Evolutionary conservation across 257 asterid genomes (phyloP), one percentile per base, ranked within the genome.

Genomic region (Primulina huaijiensis): DNA sequence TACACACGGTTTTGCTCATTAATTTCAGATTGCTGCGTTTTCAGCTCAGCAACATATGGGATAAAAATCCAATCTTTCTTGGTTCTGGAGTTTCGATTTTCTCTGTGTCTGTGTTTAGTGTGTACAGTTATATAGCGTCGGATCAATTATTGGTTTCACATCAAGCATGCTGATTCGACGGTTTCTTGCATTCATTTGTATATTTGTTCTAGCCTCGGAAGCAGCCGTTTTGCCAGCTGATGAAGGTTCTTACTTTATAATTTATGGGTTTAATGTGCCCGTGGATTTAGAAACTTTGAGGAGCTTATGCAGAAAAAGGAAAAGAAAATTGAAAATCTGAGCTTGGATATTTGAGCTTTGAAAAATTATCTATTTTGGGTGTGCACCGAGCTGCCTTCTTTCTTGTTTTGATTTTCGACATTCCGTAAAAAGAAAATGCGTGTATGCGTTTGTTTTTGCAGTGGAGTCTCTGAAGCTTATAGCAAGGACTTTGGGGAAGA

Each of bases 381-480:
- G 14, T 67, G 8, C 59, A 11, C 6, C 8, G 0, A 17, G 38
- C 1, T 30, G 50, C 2, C n/a, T 30, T 21, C 8, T 8, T 37
- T 31, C 65, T 63, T 4, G 0, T 10, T 21, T 40, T 30, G 0
- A 10, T 52, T 4, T 1, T 63, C 37, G 60, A 19, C 37, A 65
- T 58, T 56, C 53, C n/a, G 53, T 43, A 40, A 40, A 35, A 40
- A 10, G 3, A 40, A 40, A 40, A 40, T 40, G 16, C 8, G 6
- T 17, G 17, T 43, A 43, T 43, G 19, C 20, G 9, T 35, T 9
- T 35, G 65, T 27, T 3, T 16, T 20, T 8, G 55, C 78, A 87
- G 91, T 83, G 79, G 80, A 64, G 11, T 79, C 87, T 23, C 35
- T 87, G 77, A 5, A 11, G 82, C 74, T 34, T 65, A 80, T 87